Evolutionary conservation across 768 basidiomycete species (phyloP).

Genomic region (Chalciporus pseudorubinellus): DNA sequence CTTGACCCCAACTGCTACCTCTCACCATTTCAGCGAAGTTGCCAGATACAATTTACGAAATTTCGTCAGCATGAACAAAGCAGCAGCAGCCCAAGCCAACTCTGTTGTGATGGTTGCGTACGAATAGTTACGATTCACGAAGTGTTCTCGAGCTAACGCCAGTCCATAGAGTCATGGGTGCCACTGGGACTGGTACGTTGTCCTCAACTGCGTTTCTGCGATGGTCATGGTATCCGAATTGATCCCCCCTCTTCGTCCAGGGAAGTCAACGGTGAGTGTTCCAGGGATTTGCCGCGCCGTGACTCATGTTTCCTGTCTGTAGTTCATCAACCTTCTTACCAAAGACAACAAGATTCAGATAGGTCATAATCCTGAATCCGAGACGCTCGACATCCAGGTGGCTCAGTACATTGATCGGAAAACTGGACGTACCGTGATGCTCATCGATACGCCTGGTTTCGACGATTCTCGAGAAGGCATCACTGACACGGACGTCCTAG

Average conservation of each 20-base stretch:
- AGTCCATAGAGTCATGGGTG: conserved; percentile 6
- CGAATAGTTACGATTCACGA: not conserved
- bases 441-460: conserved; percentile 9
- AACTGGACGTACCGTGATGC: not conserved
- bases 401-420: not conserved
- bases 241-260: not conserved
- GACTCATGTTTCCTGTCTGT: not conserved
- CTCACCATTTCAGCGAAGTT: too few relatives aligned
- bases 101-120: too few relatives aligned
- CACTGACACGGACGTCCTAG: conserved; percentile 19
- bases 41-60: too few relatives aligned
- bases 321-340: conserved; percentile 8
- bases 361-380: conserved; percentile 1
- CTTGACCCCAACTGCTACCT: too few relatives aligned
- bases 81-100: too few relatives aligned
- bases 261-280: conserved; percentile 9
- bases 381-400: not conserved
- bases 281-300: not conserved
- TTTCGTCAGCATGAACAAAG: too few relatives aligned
- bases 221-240: not conserved
- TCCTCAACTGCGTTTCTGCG: not conserved
- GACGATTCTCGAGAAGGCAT: conserved; percentile 5
- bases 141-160: not conserved
- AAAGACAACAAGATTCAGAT: not conserved
- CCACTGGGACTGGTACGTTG: conserved; percentile 7